phyloP scores from a whole-genome alignment of 169 alveolate genomes.

The Babesia bigemina region DNA sequence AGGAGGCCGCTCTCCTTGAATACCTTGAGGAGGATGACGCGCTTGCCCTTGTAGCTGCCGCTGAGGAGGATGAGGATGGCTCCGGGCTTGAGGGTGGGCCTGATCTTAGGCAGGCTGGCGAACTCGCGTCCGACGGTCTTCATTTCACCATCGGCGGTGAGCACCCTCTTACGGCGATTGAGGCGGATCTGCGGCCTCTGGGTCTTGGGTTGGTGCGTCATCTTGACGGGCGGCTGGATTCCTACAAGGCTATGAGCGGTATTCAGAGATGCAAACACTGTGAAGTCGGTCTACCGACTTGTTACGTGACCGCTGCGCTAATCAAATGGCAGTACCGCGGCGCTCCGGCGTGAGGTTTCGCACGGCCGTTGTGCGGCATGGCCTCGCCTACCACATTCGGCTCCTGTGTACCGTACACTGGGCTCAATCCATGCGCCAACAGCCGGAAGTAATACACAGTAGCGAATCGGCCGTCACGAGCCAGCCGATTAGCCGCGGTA shows the following conservation, averaged over 20 bases:
- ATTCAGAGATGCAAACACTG: too few species aligned
- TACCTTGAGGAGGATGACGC: constrained; percentile 95
- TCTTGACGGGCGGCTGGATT: constrained; percentile 2
- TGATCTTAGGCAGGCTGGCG: constrained; percentile 72
- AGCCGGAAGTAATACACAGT: too few species aligned
- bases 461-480: too few species aligned
- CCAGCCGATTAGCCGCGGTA: neutral
- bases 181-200: constrained; percentile 40
- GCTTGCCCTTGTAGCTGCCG: constrained; percentile 96
- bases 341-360: too few species aligned
- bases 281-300: too few species aligned
- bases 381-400: too few species aligned
- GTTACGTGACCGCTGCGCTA: too few species aligned
- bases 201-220: constrained; percentile 27
- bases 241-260: constrained; percentile 8
- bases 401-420: too few species aligned
- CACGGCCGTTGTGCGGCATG: too few species aligned
- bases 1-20: constrained; percentile 89
- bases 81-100: constrained; percentile 89
- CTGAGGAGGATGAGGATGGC: constrained; percentile 92
- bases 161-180: constrained; percentile 48
- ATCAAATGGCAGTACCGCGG: too few species aligned
- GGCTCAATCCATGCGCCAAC: too few species aligned
- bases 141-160: constrained; percentile 3
- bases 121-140: constrained; percentile 56